Conservation (phyloP, 371 early-diverging fungal genomes). For the Mortierella sp. region DNA sequence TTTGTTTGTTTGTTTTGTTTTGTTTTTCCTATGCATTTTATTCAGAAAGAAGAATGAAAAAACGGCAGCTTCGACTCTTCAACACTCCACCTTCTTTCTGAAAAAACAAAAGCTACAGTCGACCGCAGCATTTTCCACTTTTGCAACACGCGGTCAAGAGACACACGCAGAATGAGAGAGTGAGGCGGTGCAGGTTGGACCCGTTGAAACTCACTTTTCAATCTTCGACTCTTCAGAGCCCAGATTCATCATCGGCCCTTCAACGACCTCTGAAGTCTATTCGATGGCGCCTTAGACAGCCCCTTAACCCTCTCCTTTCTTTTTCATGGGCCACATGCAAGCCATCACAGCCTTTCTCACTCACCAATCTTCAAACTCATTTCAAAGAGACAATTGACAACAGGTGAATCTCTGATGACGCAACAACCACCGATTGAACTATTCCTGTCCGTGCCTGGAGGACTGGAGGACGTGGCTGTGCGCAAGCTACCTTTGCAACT, state of each 20-base stretch:
- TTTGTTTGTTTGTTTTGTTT: not conserved
- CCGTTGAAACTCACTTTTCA: not conserved
- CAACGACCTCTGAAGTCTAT: not conserved
- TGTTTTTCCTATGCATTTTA: too few relatives aligned
- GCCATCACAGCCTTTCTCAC: too few relatives aligned
- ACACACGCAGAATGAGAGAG: not conserved
- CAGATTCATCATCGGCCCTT: not conserved
- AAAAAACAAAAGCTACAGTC: too few relatives aligned
- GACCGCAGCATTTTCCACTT: not conserved
- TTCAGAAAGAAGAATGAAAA: not conserved
- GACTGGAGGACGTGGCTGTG: constrained; percentile 41
- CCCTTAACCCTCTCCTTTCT: not conserved
- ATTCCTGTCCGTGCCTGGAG: constrained; percentile 38
- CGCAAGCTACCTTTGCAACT: constrained; percentile 16
- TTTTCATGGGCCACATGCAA: too few relatives aligned
- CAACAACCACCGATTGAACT: constrained; percentile 9
- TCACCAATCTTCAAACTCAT: too few relatives aligned
- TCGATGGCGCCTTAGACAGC: not conserved
- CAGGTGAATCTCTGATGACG: not conserved
- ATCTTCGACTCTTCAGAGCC: not conserved
- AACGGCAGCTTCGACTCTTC: not conserved
- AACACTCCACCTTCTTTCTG: too few relatives aligned
- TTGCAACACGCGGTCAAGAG: too few relatives aligned
- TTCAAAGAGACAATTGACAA: too few relatives aligned
- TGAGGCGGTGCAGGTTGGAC: not conserved